A percentile compares a stretch with the other conserved stretches of the same genome.
Conservation (phyloP, 23 red algal genomes). For the Gracilariopsis chorda region DNA sequence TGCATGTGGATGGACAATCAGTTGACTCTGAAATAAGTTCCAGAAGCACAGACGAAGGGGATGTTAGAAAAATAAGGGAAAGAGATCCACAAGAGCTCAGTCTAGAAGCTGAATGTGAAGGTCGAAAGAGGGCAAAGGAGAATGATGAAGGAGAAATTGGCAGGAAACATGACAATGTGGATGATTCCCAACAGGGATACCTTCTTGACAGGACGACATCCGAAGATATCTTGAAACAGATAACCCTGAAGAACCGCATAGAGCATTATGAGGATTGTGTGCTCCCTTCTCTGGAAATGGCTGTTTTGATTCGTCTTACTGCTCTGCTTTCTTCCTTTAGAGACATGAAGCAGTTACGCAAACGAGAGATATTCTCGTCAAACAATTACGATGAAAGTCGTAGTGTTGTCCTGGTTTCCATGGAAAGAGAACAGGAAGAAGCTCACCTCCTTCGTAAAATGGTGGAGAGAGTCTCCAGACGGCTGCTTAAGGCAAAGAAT, state of each 20-base stretch:
- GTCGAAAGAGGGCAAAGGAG: neutral
- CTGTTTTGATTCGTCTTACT: neutral
- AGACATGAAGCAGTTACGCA: neutral
- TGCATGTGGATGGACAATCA: too few species aligned
- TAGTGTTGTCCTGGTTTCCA: neutral
- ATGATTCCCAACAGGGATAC: neutral
- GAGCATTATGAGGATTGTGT: neutral
- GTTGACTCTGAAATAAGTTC: too few species aligned
- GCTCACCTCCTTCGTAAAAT: neutral
- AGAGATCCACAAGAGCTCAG: too few species aligned
- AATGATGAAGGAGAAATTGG: neutral
- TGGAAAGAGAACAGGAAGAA: neutral
- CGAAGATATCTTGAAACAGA: neutral
- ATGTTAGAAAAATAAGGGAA: too few species aligned
- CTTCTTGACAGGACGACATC: neutral
- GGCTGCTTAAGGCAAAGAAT: neutral
- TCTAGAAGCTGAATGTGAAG: too few species aligned
- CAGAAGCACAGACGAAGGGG: too few species aligned
- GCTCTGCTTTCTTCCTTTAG: neutral
- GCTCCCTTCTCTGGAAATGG: neutral
- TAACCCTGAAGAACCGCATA: neutral
- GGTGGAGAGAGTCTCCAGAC: neutral
- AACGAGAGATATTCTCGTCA: too few species aligned
- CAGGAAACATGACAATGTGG: neutral
- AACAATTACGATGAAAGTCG: neutral